Percentiles rank a stretch among this genome's conserved stretches.
phyloP scores from a whole-genome alignment of 2,329 filamentous ascomycete species.

The Fusarium luffae region DNA sequence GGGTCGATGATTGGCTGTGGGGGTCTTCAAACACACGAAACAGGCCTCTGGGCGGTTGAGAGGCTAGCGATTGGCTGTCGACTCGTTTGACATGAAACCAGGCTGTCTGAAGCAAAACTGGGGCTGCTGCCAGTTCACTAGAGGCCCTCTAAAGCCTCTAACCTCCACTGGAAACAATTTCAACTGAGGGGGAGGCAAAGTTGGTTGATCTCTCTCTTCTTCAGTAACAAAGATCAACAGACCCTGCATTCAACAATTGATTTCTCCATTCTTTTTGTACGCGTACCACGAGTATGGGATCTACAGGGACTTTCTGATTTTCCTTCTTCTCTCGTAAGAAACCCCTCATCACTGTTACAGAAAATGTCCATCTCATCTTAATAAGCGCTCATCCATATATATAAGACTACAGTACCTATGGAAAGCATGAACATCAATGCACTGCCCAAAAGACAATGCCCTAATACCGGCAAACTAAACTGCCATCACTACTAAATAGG shows the following conservation, averaged over 20 bases:
- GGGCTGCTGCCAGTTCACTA: conserved; percentile 3
- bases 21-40: conserved; percentile 32
- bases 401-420: not conserved
- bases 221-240: conserved; percentile 17
- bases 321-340: not conserved
- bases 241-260: conserved; percentile 13
- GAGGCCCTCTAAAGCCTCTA: not conserved
- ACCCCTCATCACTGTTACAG: conserved; percentile 15
- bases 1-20: conserved; percentile 17
- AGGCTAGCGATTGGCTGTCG: conserved; percentile 25
- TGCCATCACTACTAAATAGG: not conserved
- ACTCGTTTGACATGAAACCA: conserved; percentile 30
- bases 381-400: conserved; percentile 13
- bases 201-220: not conserved
- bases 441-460: not conserved
- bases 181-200: conserved; percentile 17
- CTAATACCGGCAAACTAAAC: not conserved
- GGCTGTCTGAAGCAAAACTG: conserved; percentile 36
- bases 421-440: conserved; percentile 8
- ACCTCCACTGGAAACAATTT: not conserved
- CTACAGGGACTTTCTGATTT: conserved; percentile 3
- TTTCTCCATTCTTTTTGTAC: conserved; percentile 21
- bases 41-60: conserved; percentile 20
- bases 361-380: conserved; percentile 5
- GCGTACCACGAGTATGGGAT: conserved; percentile 19